phyloP scores from a whole-genome alignment of 371 early-diverging fungal species.

The Saksenaea vasiformis region DNA sequence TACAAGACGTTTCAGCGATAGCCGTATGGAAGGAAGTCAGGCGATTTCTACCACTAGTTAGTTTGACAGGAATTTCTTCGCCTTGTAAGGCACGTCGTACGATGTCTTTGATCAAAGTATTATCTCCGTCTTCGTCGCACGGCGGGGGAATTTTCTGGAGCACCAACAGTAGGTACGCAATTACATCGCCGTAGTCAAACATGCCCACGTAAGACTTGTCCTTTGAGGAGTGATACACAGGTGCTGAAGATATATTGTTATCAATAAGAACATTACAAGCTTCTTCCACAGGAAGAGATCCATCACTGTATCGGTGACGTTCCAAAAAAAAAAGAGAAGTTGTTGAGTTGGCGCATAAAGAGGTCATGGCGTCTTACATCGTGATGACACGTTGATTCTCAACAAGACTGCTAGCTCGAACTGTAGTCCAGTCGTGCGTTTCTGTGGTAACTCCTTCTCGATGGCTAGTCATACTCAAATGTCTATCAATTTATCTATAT shows the following conservation, averaged over 20 bases:
- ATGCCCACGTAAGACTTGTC: constrained; percentile 68
- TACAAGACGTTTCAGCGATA: constrained; percentile 9
- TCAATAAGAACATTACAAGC: constrained; percentile 48
- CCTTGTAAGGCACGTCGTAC: constrained; percentile 55
- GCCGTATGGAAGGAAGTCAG: neutral
- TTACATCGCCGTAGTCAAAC: constrained; percentile 86
- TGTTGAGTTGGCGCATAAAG: neutral
- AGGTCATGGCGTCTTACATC: constrained; percentile 39
- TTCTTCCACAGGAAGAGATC: constrained; percentile 46
- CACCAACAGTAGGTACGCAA: constrained; percentile 44
- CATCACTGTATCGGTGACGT: constrained; percentile 28
- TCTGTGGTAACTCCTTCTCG: constrained; percentile 60
- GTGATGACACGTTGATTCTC: constrained; percentile 54
- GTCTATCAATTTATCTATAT: too few relatives aligned
- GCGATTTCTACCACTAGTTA: constrained; percentile 51
- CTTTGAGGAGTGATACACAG: constrained; percentile 61
- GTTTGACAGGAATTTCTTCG: constrained; percentile 62
- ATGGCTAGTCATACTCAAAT: constrained; percentile 17
- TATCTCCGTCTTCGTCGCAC: constrained; percentile 16
- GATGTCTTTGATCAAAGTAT: constrained; percentile 54
- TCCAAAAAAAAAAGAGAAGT: constrained; percentile 7
- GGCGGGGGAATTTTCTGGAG: constrained; percentile 30
- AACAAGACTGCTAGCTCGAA: constrained; percentile 48
- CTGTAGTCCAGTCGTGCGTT: constrained; percentile 59
- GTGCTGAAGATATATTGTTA: constrained; percentile 69